Conservation (phyloP, 2,329 filamentous ascomycete genomes). For the Coniochaeta ligniaria region DNA sequence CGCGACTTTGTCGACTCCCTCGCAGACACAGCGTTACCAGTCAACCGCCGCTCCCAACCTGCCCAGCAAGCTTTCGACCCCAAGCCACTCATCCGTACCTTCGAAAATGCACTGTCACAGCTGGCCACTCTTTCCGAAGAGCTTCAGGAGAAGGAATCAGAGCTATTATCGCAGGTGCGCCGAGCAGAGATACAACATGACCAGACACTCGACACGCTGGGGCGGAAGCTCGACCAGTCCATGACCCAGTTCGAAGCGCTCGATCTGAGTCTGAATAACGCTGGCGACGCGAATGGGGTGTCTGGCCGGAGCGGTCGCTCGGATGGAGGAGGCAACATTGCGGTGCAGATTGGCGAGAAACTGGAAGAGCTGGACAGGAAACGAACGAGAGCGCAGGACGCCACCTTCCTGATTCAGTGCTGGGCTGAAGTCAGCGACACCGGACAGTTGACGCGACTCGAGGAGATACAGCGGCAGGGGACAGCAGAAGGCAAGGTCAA, state of each 20-base stretch:
- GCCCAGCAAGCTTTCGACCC: slow-evolving; percentile 71
- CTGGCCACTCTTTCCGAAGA: slow-evolving; percentile 71
- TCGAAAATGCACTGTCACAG: slow-evolving; percentile 69
- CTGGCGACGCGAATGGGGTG: slow-evolving; percentile 27
- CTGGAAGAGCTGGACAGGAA: slow-evolving; percentile 93
- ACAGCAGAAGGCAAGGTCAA: slow-evolving; percentile 88
- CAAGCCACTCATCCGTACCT: slow-evolving; percentile 92
- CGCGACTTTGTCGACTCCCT: slow-evolving; percentile 95
- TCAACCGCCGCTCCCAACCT: slow-evolving; percentile 69
- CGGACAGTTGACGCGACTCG: slow-evolving; percentile 77
- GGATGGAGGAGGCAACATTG: slow-evolving; percentile 71
- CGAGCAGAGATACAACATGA: slow-evolving; percentile 89
- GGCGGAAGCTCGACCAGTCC: slow-evolving; percentile 83
- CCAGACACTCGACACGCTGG: slow-evolving; percentile 79
- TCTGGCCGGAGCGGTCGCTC: slow-evolving; percentile 40
- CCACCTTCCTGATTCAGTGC: slow-evolving; percentile 91
- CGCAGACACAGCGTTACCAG: slow-evolving; percentile 75
- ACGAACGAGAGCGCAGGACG: slow-evolving; percentile 80
- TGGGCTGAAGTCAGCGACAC: slow-evolving; percentile 93
- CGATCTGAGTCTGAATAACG: slow-evolving; percentile 71
- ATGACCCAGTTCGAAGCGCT: slow-evolving; percentile 88
- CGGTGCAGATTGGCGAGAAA: slow-evolving; percentile 89
- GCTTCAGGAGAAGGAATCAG: slow-evolving; percentile 83
- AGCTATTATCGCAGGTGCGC: slow-evolving; percentile 81
- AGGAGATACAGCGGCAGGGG: slow-evolving; percentile 79